These are phyloP conservation scores for Cercospora brassicicola DNA, from an alignment of 2,329 filamentous ascomycete genomes.

Conservation along the genomic window DNA sequence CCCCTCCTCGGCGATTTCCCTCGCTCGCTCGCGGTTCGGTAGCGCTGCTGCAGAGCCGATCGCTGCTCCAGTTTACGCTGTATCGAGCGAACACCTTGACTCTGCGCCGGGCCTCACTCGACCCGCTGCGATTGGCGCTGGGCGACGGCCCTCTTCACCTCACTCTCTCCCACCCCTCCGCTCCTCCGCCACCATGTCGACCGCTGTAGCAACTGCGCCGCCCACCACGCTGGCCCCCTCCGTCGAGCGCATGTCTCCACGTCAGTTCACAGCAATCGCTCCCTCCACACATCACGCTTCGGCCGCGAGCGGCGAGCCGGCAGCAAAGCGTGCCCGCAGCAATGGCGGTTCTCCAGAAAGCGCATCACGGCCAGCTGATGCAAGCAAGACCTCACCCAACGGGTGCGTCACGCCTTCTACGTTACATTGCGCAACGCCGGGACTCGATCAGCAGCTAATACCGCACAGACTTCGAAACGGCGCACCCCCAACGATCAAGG, in stretches of 20 bases:
- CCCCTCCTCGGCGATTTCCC: constrained; percentile 10
- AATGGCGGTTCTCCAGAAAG: constrained; percentile 39
- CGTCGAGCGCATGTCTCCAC: constrained; percentile 42
- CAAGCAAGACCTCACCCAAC: constrained; percentile 55
- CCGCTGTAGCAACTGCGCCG: constrained; percentile 47
- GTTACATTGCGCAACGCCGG: constrained; percentile 24
- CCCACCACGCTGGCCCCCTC: constrained; percentile 40
- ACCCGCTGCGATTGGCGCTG: neutral
- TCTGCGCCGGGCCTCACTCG: constrained; percentile 9
- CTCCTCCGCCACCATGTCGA: constrained; percentile 45
- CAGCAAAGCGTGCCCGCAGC: constrained; percentile 36
- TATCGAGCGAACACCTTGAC: neutral
- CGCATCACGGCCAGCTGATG: constrained; percentile 27
- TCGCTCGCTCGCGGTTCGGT: neutral
- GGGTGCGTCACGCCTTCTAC: constrained; percentile 41
- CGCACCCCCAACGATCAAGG: constrained; percentile 73
- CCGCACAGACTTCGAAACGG: constrained; percentile 54
- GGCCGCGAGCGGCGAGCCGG: constrained; percentile 29
- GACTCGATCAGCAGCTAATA: constrained; percentile 27
- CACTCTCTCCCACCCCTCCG: constrained; percentile 1
- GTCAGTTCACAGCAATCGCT: constrained; percentile 48
- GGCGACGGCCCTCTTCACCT: constrained; percentile 12
- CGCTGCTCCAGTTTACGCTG: constrained; percentile 14
- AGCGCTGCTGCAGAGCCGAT: constrained; percentile 18
- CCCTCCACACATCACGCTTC: constrained; percentile 33